Conservation (phyloP, 768 basidiomycete genomes). For the Mycena epipterygia region DNA sequence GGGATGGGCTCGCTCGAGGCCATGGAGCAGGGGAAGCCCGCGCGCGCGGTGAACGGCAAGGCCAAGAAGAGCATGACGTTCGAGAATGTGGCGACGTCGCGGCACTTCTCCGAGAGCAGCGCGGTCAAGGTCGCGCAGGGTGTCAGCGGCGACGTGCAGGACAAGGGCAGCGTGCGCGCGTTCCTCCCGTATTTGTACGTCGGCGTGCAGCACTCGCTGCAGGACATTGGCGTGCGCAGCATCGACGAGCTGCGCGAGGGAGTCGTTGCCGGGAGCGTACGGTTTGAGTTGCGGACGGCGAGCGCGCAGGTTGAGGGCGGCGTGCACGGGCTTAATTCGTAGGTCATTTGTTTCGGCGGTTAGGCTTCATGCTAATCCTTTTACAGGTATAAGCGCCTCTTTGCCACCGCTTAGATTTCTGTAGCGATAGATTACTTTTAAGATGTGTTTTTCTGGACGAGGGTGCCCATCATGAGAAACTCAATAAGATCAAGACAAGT, state of each 20-base stretch:
- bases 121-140: constrained; percentile 97
- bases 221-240: constrained; percentile 88
- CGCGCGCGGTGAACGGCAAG: constrained; percentile 40
- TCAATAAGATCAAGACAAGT: too few species aligned
- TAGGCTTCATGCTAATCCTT: constrained; percentile 3
- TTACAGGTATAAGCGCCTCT: constrained; percentile 69
- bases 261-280: constrained; percentile 74
- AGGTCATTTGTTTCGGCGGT: constrained; percentile 53
- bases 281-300: constrained; percentile 95
- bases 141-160: constrained; percentile 96
- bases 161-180: constrained; percentile 94
- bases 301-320: constrained; percentile 97
- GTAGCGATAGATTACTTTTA: constrained; percentile 19
- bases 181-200: constrained; percentile 90
- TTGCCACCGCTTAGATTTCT: constrained; percentile 36
- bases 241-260: constrained; percentile 76
- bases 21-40: constrained; percentile 83
- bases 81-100: constrained; percentile 95
- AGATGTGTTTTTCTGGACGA: not conserved
- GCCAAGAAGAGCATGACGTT: constrained; percentile 61
- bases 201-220: constrained; percentile 93
- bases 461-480: too few species aligned
- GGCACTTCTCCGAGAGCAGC: constrained; percentile 95
- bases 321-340: constrained; percentile 96
- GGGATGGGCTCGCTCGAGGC: constrained; percentile 98